A percentile compares a stretch with the other conserved stretches of the same genome.
These are phyloP conservation scores for Hygrocybe punicea DNA, from an alignment of 768 basidiomycete species.

Conservation along the genomic window DNA sequence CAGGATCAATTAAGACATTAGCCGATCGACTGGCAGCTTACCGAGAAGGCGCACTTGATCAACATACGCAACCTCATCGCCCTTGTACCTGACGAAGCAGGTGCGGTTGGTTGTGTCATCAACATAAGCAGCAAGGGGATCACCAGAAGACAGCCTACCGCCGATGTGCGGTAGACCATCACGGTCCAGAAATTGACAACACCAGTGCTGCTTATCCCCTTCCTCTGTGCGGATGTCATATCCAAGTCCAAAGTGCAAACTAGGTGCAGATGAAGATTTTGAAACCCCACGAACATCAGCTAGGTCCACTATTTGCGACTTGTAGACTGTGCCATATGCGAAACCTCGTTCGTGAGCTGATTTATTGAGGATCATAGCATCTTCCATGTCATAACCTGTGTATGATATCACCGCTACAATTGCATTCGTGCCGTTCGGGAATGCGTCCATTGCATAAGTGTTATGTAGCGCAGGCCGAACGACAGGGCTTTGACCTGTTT, in stretches of 20 bases:
- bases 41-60: constrained; percentile 91
- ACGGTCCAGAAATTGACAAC: constrained; percentile 55
- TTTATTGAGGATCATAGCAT: constrained; percentile 99
- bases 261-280: constrained; percentile 53
- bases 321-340: constrained; percentile 94
- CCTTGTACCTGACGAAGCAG: constrained; percentile 90
- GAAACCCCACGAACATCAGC: constrained; percentile 71
- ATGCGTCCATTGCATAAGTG: constrained; percentile 96
- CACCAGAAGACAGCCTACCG: constrained; percentile 62
- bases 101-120: constrained; percentile 84
- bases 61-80: constrained; percentile 85
- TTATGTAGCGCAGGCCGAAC: constrained; percentile 91
- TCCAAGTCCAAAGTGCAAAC: constrained; percentile 88
- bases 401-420: constrained; percentile 99
- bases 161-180: constrained; percentile 89
- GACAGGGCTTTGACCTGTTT: constrained; percentile 91
- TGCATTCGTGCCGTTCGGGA: constrained; percentile 97
- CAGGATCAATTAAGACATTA: constrained; percentile 6
- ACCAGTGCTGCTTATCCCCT: constrained; percentile 46
- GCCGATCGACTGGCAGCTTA: constrained; percentile 29
- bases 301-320: constrained; percentile 87
- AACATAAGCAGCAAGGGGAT: constrained; percentile 80
- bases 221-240: constrained; percentile 56
- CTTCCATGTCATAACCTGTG: constrained; percentile 99
- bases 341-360: constrained; percentile 98